Evolutionary conservation across 139 green algal species (phyloP).

Genomic region (Closterium sp.): DNA sequence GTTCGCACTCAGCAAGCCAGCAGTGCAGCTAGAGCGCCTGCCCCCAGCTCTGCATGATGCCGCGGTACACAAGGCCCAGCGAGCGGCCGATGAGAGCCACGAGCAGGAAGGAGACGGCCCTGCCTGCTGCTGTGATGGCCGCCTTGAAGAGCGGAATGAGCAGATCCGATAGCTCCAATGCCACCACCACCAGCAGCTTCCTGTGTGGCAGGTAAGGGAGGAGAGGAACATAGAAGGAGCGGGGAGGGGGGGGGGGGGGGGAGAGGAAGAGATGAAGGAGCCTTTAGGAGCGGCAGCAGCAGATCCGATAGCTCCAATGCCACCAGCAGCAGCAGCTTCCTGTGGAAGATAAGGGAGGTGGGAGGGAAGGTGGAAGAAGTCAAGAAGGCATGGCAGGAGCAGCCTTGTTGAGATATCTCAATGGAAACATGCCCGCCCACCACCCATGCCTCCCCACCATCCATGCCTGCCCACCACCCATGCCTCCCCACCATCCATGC

Average conservation of each 20-base stretch:
- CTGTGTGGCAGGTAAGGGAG: neutral
- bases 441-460: no score
- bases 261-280: no score
- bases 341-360: neutral
- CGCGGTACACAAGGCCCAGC: conserved; percentile 59
- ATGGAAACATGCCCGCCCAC: no score
- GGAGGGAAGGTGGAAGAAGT: neutral
- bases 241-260: no score
- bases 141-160: conserved; percentile 35
- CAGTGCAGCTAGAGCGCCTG: neutral
- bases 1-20: no score
- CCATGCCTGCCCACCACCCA: no score
- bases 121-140: conserved; percentile 22
- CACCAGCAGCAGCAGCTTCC: neutral
- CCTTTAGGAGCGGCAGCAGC: conserved; percentile 32
- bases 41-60: conserved; percentile 44
- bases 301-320: conserved; percentile 22
- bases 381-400: no score
- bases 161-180: conserved; percentile 24
- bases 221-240: no score
- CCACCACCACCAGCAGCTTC: neutral
- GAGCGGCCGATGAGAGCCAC: conserved; percentile 58
- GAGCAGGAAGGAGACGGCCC: conserved; percentile 57
- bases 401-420: no score
- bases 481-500: no score